Percentiles rank a stretch among this genome's conserved stretches.
Evolutionary conservation across 345 rosid genomes (phyloP).

Genomic region (Barbarea vulgaris): DNA sequence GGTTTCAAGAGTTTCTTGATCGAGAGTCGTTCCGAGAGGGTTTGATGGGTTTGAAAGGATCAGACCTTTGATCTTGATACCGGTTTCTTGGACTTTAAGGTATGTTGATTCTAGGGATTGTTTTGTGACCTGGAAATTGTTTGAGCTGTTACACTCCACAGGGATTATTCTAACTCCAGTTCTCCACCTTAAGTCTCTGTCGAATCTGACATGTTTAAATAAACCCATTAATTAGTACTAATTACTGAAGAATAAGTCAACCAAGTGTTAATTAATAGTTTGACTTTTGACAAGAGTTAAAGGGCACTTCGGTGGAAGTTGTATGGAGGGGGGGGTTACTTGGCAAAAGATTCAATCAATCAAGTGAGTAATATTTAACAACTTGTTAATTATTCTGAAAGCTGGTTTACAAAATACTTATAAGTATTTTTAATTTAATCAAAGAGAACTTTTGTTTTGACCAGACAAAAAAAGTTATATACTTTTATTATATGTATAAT

Average conservation of each 20-base stretch:
- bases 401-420: background rate
- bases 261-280: slow-evolving; percentile 10
- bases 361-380: slow-evolving; percentile 4
- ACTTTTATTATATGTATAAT: background rate
- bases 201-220: slow-evolving; percentile 45
- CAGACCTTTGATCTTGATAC: slow-evolving; percentile 33
- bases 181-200: slow-evolving; percentile 66
- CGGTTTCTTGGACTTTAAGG: slow-evolving; percentile 48
- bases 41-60: slow-evolving; percentile 40
- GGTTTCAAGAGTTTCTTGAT: slow-evolving; percentile 19
- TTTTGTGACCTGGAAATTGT: slow-evolving; percentile 53
- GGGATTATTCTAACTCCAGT: slow-evolving; percentile 56
- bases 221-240: slow-evolving; percentile 12
- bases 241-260: slow-evolving; percentile 22
- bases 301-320: background rate
- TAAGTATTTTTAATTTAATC: too few relatives aligned
- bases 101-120: slow-evolving; percentile 46
- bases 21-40: slow-evolving; percentile 43
- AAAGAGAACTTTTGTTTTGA: background rate
- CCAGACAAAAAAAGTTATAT: slow-evolving; percentile 8
- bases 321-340: slow-evolving; percentile 2
- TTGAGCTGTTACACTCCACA: slow-evolving; percentile 54
- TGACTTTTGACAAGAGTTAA: slow-evolving; percentile 25
- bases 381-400: background rate
- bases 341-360: slow-evolving; percentile 13